Evolutionary conservation across 2,329 filamentous ascomycete species (phyloP).

Genomic region (Sclerotinia glacialis): DNA sequence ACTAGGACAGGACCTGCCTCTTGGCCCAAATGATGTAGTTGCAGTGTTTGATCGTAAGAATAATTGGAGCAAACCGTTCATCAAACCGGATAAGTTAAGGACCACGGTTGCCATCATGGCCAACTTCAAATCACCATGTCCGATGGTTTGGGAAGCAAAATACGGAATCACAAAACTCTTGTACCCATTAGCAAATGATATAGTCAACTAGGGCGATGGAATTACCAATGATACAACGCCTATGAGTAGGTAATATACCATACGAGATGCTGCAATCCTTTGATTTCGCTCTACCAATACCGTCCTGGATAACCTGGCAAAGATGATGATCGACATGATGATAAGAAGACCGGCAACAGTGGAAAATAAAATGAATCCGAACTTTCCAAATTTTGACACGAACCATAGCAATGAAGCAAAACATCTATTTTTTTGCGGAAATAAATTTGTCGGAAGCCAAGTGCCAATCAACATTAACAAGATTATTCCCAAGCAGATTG

Average conservation of each 20-base stretch:
- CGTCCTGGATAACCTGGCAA: constrained; percentile 54
- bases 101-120: constrained; percentile 64
- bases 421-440: constrained; percentile 57
- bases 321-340: constrained; percentile 52
- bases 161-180: constrained; percentile 61
- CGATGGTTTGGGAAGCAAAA: constrained; percentile 57
- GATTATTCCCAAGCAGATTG: constrained; percentile 54
- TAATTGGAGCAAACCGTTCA: constrained; percentile 63
- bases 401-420: constrained; percentile 69
- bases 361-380: constrained; percentile 54
- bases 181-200: constrained; percentile 34
- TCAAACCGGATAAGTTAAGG: constrained; percentile 62
- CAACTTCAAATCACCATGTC: constrained; percentile 47
- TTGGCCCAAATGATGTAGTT: constrained; percentile 52
- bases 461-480: constrained; percentile 52
- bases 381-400: constrained; percentile 57
- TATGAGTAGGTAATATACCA: constrained; percentile 63
- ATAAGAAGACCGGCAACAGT: constrained; percentile 51
- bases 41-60: constrained; percentile 63
- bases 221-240: constrained; percentile 57
- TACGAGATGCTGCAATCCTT: constrained; percentile 62
- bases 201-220: constrained; percentile 27
- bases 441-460: constrained; percentile 57
- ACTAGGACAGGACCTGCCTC: constrained; percentile 48
- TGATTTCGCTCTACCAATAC: constrained; percentile 56